These are phyloP conservation scores for Corchorus capsularis DNA, from an alignment of 345 rosid genomes.

Conservation along the genomic window DNA sequence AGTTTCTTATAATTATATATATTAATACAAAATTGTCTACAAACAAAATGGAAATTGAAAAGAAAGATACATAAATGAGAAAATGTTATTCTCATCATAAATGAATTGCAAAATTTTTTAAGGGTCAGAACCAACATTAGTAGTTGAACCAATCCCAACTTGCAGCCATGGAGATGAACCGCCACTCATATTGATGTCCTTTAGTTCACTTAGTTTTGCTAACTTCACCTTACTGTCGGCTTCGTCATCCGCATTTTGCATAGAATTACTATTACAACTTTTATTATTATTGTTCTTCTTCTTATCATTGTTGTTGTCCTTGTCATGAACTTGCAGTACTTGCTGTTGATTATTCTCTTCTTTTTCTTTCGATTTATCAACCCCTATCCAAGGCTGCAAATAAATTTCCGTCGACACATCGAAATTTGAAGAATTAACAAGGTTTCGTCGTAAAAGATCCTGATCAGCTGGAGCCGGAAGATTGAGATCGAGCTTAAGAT, in stretches of 20 bases:
- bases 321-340: constrained; percentile 22
- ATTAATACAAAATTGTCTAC: constrained; percentile 8
- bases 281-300: background rate
- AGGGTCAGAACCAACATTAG: constrained; percentile 38
- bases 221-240: constrained; percentile 63
- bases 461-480: constrained; percentile 49
- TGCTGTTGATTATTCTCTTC: constrained; percentile 10
- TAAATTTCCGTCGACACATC: constrained; percentile 43
- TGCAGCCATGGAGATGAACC: constrained; percentile 76
- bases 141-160: constrained; percentile 71
- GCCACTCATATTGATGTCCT: constrained; percentile 48
- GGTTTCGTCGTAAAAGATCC: constrained; percentile 10
- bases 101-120: constrained; percentile 21
- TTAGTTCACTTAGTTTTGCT: constrained; percentile 63
- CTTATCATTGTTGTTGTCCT: constrained; percentile 14
- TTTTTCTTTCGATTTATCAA: constrained; percentile 21
- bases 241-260: constrained; percentile 53
- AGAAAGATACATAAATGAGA: constrained; percentile 10
- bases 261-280: constrained; percentile 12
- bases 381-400: constrained; percentile 47
- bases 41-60: background rate
- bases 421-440: constrained; percentile 20
- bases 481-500: constrained; percentile 69
- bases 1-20: background rate
- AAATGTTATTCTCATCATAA: background rate